These are phyloP conservation scores for Penicillium freii DNA, from an alignment of 2,329 filamentous ascomycete species.

Conservation along the genomic window DNA sequence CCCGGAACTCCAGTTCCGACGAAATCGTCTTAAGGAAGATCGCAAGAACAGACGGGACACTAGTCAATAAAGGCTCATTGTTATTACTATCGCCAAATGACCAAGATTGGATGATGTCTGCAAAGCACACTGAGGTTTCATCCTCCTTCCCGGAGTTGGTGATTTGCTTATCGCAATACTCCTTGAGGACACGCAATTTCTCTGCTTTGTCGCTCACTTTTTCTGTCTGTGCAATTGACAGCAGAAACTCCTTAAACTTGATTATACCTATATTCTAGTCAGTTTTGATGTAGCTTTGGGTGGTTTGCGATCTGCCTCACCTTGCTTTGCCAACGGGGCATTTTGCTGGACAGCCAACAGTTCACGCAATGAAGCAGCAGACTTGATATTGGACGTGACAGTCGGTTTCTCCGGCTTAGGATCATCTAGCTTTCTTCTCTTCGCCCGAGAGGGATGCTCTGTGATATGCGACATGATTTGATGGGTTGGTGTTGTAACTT, in stretches of 20 bases:
- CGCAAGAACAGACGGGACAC: constrained; percentile 75
- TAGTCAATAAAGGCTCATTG: constrained; percentile 76
- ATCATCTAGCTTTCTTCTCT: constrained; percentile 43
- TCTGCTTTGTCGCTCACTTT: constrained; percentile 37
- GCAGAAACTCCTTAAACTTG: constrained; percentile 46
- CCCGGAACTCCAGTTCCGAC: constrained; percentile 67
- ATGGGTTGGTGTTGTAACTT: constrained; percentile 18
- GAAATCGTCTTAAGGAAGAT: constrained; percentile 78
- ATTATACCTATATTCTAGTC: constrained; percentile 36
- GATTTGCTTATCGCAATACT: constrained; percentile 55
- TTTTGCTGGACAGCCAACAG: constrained; percentile 72
- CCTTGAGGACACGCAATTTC: constrained; percentile 45
- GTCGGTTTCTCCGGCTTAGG: constrained; percentile 5
- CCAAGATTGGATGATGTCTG: constrained; percentile 85
- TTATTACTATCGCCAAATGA: constrained; percentile 75
- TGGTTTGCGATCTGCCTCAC: constrained; percentile 53
- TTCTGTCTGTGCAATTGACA: constrained; percentile 38
- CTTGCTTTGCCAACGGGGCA: constrained; percentile 57
- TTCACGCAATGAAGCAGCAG: constrained; percentile 65
- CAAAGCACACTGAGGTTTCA: constrained; percentile 63
- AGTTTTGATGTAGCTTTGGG: constrained; percentile 4
- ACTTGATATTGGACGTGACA: constrained; percentile 32
- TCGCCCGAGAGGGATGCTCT: constrained; percentile 34
- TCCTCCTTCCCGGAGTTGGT: constrained; percentile 49
- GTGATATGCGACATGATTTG: constrained; percentile 36